These are phyloP conservation scores for Agrocybe praecox DNA, from an alignment of 768 basidiomycete species.

Conservation along the genomic window DNA sequence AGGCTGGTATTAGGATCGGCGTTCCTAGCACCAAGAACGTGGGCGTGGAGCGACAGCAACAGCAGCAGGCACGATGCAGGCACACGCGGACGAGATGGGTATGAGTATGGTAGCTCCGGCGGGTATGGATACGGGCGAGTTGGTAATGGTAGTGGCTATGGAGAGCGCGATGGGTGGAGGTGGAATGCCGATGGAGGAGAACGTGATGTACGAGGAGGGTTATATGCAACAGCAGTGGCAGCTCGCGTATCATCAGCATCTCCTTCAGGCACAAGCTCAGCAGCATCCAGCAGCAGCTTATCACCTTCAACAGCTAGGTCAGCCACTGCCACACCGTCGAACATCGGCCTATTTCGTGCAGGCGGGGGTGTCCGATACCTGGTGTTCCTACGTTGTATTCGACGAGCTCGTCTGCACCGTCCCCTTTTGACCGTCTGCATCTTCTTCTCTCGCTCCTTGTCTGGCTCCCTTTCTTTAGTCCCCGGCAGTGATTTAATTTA, in stretches of 20 bases:
- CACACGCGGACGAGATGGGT: not conserved
- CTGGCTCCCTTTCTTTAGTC: too few relatives aligned
- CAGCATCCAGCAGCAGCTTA: constrained; percentile 4
- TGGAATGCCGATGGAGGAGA: constrained; percentile 6
- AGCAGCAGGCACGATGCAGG: constrained; percentile 27
- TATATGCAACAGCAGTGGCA: constrained; percentile 26
- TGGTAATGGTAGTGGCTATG: not conserved
- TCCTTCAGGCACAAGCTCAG: constrained; percentile 4
- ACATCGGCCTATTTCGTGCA: constrained; percentile 1
- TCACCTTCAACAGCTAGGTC: constrained; percentile 14
- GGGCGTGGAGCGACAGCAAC: constrained; percentile 43
- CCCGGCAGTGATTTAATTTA: too few relatives aligned
- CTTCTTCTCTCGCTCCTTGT: too few relatives aligned
- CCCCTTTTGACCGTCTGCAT: too few relatives aligned
- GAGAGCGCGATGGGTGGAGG: constrained; percentile 20
- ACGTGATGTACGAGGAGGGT: constrained; percentile 32
- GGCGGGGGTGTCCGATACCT: too few relatives aligned
- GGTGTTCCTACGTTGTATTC: too few relatives aligned
- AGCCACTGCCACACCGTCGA: constrained; percentile 9
- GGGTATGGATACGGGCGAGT: not conserved
- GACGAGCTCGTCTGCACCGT: too few relatives aligned
- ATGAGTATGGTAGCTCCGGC: not conserved
- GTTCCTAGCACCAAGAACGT: too few relatives aligned
- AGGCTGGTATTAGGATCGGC: too few relatives aligned
- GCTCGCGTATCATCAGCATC: not conserved